Base-by-base conservation (phyloP, 495 filamentous ascomycete genomes). In the Neurospora discreta region DNA sequence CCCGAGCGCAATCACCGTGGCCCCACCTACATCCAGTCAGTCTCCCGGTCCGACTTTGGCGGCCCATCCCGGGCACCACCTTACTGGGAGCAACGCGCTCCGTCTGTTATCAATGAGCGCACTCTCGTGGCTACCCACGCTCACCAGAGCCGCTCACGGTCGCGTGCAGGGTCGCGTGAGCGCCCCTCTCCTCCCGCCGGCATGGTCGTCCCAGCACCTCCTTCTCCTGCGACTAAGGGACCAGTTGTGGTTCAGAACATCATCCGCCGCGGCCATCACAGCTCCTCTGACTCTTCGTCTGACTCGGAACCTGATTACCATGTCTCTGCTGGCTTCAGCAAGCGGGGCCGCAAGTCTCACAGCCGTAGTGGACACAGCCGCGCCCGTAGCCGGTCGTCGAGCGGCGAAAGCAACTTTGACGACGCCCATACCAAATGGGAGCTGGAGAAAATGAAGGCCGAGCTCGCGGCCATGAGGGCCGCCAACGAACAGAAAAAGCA, bases 211-310 rank as follows among this genome's bases (percentile, higher is more conserved):
- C 52, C 52, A 65, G 23, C 23, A 33, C 52, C 52, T 3, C 52
- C 52, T 8, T 65, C 52, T 65, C 52, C 52, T 65, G 52, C 26
- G 13, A 36, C 23, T 26, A 65, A 33, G 52, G 73, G 78, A 36
- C 82, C 84, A 6, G 79, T 87, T n/a, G 80, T 87, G 44, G 86
- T 86, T 74, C 84, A 85, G 69, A 87, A 85, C 72, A 77, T 78
- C 70, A 83, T 84, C 58, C 68, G 39, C 65, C 41, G 65, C 70
- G 65, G 36, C 68, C 58, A 36, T 41, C 42, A 40, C 70, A 81
- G 52, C 68, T 78, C 81, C 72, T 81, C 78, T 20, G 79, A 82
- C 39, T 81, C 81, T 16, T 75, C 76, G 43, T 78, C 76, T 7
- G 81, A 83, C 39, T 74, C 75, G 30, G 77, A 74, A 9, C 73